A percentile compares a stretch with the other conserved stretches of the same genome.
Conservation (phyloP, 139 green algal species). For the Haematococcus lacustris region DNA sequence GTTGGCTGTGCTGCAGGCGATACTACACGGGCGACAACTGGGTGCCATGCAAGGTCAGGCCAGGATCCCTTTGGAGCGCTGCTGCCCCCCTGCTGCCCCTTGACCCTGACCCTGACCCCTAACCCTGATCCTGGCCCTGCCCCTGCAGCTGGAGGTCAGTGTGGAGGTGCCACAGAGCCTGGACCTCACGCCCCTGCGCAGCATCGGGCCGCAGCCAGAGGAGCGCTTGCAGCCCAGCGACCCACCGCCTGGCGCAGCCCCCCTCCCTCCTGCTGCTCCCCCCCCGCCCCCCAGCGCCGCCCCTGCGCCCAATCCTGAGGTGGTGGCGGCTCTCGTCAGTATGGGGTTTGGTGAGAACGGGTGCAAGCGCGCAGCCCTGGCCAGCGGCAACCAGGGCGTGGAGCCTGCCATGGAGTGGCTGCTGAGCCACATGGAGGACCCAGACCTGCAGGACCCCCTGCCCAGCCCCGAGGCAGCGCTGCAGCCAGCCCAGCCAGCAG, state of each 20-base stretch:
- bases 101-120: no score
- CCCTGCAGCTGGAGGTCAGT: slow-evolving; percentile 78
- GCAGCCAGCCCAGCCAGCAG: background rate
- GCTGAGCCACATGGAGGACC: slow-evolving; percentile 86
- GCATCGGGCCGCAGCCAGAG: slow-evolving; percentile 46
- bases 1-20: slow-evolving; percentile 6
- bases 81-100: background rate
- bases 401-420: slow-evolving; percentile 91
- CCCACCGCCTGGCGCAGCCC: no score
- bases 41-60: slow-evolving; percentile 76
- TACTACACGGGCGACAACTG: slow-evolving; percentile 73
- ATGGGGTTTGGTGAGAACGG: slow-evolving; percentile 80
- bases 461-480: slow-evolving; percentile 12
- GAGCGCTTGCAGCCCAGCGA: slow-evolving; percentile 76
- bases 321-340: slow-evolving; percentile 38
- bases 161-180: slow-evolving; percentile 80
- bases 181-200: slow-evolving; percentile 70
- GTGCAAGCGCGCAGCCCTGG: slow-evolving; percentile 54
- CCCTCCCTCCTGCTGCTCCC: no score
- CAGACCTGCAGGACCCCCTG: slow-evolving; percentile 81
- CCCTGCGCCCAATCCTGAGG: background rate
- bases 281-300: background rate
- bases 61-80: background rate
- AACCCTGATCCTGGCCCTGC: slow-evolving; percentile 8
- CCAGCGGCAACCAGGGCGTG: slow-evolving; percentile 33